These are phyloP conservation scores for Monilinia laxa DNA, from an alignment of 2,329 filamentous ascomycete genomes.

Conservation along the genomic window DNA sequence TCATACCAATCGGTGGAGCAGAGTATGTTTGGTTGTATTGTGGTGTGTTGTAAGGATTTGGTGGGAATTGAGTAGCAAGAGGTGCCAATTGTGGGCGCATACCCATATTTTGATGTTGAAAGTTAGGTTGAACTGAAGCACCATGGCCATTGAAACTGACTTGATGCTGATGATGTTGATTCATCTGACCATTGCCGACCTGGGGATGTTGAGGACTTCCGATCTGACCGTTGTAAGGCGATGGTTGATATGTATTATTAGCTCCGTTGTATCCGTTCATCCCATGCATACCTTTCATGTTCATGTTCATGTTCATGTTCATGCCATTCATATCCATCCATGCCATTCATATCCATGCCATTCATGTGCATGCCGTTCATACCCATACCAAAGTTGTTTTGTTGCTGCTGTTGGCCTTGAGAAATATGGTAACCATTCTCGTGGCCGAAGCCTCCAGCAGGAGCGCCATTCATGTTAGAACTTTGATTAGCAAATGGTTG, in stretches of 20 bases:
- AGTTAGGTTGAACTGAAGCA: not conserved
- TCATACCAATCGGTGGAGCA: constrained; percentile 7
- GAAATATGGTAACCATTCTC: not conserved
- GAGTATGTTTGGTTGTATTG: constrained; percentile 14
- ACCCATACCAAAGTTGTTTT: not conserved
- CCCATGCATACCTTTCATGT: not conserved
- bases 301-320: too few species aligned
- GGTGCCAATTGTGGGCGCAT: constrained; percentile 16
- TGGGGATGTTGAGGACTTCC: not conserved
- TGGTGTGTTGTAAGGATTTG: not conserved
- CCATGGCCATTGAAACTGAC: constrained; percentile 1
- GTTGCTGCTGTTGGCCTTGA: constrained; percentile 5
- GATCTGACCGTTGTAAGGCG: constrained; percentile 14
- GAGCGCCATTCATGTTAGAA: not conserved
- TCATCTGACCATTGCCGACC: not conserved
- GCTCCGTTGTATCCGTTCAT: constrained; percentile 15
- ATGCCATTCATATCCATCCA: not conserved
- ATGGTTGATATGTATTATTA: constrained; percentile 1
- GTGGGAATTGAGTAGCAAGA: constrained; percentile 9
- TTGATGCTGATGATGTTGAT: constrained; percentile 11
- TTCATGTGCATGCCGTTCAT: not conserved
- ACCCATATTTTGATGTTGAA: constrained; percentile 12
- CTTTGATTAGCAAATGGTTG: constrained; percentile 6
- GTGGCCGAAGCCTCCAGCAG: not conserved
- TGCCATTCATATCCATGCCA: not conserved